These are phyloP conservation scores for Mallotus repandus DNA, from an alignment of 441 rosid species.

Conservation along the genomic window DNA sequence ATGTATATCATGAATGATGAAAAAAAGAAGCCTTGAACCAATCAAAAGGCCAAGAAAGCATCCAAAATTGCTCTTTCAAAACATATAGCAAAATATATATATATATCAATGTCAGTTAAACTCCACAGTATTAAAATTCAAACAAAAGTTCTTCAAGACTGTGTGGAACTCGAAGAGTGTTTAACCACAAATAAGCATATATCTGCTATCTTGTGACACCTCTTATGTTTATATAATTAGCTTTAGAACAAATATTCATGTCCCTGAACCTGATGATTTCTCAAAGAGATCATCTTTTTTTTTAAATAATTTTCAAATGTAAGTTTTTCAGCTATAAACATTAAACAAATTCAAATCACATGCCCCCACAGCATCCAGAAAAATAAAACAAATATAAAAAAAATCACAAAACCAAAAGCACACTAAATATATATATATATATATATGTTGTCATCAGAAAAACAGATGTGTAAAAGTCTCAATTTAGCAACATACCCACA, in stretches of 20 bases:
- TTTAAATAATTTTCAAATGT: not conserved
- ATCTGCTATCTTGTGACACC: not conserved
- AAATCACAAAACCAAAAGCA: not conserved
- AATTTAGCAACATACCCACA: slow-evolving; percentile 6
- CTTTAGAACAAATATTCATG: not conserved
- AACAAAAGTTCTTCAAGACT: not conserved
- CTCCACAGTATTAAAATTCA: not conserved
- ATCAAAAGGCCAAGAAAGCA: not conserved
- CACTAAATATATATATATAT: not conserved
- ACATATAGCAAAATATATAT: not conserved
- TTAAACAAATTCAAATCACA: not conserved
- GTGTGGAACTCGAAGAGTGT: not conserved
- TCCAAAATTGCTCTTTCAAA: not conserved
- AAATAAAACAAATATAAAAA: not conserved
- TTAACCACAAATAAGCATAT: not conserved
- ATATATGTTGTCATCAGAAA: not conserved
- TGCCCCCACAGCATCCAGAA: not conserved
- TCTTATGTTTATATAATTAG: not conserved
- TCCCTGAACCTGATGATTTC: too few species aligned
- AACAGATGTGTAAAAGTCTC: not conserved
- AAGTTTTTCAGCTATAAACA: not conserved
- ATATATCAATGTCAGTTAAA: not conserved
- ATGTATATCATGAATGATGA: not conserved
- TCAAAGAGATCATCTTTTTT: not conserved
- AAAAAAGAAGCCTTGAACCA: not conserved